phyloP scores from a whole-genome alignment of 1,284 basidiomycete genomes.

The Apiotrichum sp. region DNA sequence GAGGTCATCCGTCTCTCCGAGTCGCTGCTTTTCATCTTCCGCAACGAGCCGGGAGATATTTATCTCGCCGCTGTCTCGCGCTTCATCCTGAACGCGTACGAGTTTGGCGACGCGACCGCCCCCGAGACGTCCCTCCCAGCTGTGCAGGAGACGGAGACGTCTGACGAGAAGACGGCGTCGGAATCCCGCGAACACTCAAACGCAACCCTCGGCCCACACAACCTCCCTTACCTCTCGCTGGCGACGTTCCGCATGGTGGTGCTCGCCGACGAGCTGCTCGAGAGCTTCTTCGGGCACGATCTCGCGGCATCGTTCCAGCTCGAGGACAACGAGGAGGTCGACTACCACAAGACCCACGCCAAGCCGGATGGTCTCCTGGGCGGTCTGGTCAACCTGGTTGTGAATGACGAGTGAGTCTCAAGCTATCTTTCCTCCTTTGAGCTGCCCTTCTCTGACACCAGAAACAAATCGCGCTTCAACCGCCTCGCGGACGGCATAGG shows the following conservation, averaged over 20 bases:
- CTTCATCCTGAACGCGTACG: conserved; percentile 95
- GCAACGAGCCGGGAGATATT: conserved; percentile 92
- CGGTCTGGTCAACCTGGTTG: conserved; percentile 78
- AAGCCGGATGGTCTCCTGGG: conserved; percentile 61
- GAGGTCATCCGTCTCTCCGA: conserved; percentile 88
- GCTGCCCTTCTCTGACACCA: conserved; percentile 5
- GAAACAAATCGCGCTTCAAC: conserved; percentile 43
- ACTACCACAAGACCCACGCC: conserved; percentile 50
- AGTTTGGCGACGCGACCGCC: conserved; percentile 82
- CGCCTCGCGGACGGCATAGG: conserved; percentile 83
- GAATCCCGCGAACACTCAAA: conserved; percentile 51
- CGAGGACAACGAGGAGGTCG: conserved; percentile 57
- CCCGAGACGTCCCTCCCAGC: conserved; percentile 51
- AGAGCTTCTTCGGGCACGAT: conserved; percentile 89
- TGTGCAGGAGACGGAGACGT: conserved; percentile 27
- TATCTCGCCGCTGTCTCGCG: conserved; percentile 92
- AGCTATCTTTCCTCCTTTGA: no score
- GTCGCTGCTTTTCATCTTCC: conserved; percentile 93
- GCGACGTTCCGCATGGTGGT: conserved; percentile 94
- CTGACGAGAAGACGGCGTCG: conserved; percentile 45
- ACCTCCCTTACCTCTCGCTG: conserved; percentile 72
- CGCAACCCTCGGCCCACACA: conserved; percentile 47
- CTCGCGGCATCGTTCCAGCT: conserved; percentile 79
- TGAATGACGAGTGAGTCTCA: conserved; percentile 60
- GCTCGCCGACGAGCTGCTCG: conserved; percentile 85